Evolutionary conservation across 2,329 filamentous ascomycete species (phyloP).

Genomic region (Penicillium fuscoglaucum): DNA sequence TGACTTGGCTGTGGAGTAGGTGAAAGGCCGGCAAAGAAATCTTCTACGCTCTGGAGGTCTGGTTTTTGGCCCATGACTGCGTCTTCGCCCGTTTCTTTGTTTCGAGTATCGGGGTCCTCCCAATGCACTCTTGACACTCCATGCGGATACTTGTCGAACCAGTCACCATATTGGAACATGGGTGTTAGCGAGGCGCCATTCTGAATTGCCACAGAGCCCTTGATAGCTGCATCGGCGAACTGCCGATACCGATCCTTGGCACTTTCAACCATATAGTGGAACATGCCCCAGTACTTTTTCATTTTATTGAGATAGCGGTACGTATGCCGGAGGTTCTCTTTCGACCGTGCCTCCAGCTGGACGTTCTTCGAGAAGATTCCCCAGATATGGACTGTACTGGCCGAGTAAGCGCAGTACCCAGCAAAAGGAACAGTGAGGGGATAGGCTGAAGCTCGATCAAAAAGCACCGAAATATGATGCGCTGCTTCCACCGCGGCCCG

Average conservation of each 20-base stretch:
- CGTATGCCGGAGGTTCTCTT: constrained; percentile 81
- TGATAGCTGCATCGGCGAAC: constrained; percentile 76
- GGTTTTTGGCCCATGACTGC: constrained; percentile 85
- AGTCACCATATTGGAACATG: constrained; percentile 95
- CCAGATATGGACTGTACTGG: constrained; percentile 90
- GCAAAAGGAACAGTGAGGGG: constrained; percentile 87
- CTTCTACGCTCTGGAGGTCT: constrained; percentile 89
- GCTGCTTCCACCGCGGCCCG: constrained; percentile 79
- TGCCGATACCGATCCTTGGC: constrained; percentile 83
- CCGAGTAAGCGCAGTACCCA: constrained; percentile 90
- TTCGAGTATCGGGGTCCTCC: constrained; percentile 69
- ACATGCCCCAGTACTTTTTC: constrained; percentile 99
- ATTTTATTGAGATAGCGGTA: constrained; percentile 89
- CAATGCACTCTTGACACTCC: constrained; percentile 84
- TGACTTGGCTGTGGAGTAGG: constrained; percentile 54
- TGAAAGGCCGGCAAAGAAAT: constrained; percentile 83
- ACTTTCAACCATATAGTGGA: constrained; percentile 93
- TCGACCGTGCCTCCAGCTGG: constrained; percentile 72
- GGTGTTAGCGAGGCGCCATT: constrained; percentile 50
- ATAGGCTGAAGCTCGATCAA: constrained; percentile 77
- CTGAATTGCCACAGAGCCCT: constrained; percentile 54
- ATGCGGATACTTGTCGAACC: constrained; percentile 93
- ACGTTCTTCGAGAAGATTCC: constrained; percentile 85
- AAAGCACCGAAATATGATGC: constrained; percentile 78
- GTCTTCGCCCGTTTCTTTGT: constrained; percentile 79